Conservation (phyloP, 2,329 filamentous ascomycete species). For the Xylaria digitata region DNA sequence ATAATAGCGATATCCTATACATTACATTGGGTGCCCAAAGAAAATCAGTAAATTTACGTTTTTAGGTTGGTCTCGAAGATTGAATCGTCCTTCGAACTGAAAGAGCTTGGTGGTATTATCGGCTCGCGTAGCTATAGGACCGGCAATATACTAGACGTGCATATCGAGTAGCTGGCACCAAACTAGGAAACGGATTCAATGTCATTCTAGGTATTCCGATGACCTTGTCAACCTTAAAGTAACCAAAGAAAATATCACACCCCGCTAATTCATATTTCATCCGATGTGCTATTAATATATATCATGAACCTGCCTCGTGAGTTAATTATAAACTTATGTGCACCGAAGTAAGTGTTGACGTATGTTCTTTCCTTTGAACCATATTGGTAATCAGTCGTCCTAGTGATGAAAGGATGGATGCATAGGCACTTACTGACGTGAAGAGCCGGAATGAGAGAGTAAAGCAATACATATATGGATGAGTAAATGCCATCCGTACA, state of each 20-base stretch:
- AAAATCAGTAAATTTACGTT: not conserved
- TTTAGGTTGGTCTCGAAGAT: not conserved
- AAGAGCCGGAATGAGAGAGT: not conserved
- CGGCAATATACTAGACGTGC: not conserved
- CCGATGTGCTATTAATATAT: not conserved
- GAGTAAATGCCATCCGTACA: not conserved
- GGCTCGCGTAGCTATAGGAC: not conserved
- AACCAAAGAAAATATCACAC: not conserved
- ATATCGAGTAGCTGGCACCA: not conserved
- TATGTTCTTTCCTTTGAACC: not conserved
- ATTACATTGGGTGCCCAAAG: no score
- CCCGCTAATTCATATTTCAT: not conserved
- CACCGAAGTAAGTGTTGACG: not conserved
- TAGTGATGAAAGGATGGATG: not conserved
- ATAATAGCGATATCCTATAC: not conserved
- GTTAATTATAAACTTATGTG: not conserved
- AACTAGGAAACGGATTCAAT: not conserved
- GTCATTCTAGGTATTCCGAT: not conserved
- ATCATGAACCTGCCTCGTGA: not conserved
- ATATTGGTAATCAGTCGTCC: not conserved
- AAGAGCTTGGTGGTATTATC: not conserved
- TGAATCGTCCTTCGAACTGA: not conserved
- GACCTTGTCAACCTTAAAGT: constrained; percentile 5
- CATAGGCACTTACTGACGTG: not conserved
- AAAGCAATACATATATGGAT: no score